Evolutionary conservation across 495 filamentous ascomycete genomes (phyloP), one percentile per base, ranked within the genome.

Genomic region (Penicillium coprophilum): DNA sequence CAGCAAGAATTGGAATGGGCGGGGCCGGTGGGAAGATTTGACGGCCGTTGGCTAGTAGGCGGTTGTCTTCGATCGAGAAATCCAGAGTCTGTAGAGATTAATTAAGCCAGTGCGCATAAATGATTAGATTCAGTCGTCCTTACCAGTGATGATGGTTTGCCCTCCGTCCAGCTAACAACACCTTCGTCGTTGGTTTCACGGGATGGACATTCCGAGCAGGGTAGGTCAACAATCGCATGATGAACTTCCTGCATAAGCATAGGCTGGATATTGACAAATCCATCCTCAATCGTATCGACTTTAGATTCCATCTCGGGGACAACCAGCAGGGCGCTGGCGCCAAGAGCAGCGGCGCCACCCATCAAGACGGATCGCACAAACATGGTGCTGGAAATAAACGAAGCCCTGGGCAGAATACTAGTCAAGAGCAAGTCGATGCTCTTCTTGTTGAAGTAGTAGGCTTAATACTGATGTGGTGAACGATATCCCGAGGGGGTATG

Each of bases 141-240:
- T 69, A 78, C 76, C 61, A 78, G 57, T 28, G 66, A 65, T 2
- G 74, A 71, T 46, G 69, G 57, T 58, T 67, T 68, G 63, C 65
- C 68, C 51, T 76, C 66, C 60, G 66, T 59, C 70, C 68, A 72
- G 68, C 59, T 68, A 62, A 69, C 65, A 19, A 52, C 52, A 6
- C 72, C 73, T 56, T 71, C 63, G 13, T 66, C 57, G 10, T 56
- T 61, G 20, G 65, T 57, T 63, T 66, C 63, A 36, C 64, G 75
- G 71, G 75, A 77, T 0, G 76, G 78, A 51, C 80, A 82, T 24
- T 75, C 74, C 21, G 70, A 69, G 62, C 80, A 82, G 38, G 70
- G 63, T 10, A 82, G 59, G 11, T 69, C 64, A 39, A 82, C 55
- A 6, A 64, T 57, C 44, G 70, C 64, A 45, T 68, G 63, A 31